These are phyloP conservation scores for Omphalotus olearius DNA, from an alignment of 1,284 basidiomycete genomes.

Conservation along the genomic window DNA sequence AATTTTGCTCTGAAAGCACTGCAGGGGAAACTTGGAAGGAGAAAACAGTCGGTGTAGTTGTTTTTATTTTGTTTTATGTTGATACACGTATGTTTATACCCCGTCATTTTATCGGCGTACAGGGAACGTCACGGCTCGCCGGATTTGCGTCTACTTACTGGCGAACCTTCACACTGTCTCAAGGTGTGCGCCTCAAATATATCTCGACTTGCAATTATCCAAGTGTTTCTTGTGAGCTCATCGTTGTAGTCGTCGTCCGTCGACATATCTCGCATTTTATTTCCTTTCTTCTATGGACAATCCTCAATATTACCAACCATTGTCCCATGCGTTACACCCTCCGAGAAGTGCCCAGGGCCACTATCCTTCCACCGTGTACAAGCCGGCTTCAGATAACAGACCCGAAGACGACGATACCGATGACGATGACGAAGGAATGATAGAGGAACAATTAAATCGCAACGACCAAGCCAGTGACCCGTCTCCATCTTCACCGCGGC, in stretches of 20 bases:
- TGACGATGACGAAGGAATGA: conserved; percentile 63
- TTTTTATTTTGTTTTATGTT: conserved; percentile 7
- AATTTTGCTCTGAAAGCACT: not conserved
- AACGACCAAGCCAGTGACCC: conserved; percentile 28
- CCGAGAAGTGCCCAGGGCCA: conserved; percentile 29
- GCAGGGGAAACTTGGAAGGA: not conserved
- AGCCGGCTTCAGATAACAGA: conserved; percentile 19
- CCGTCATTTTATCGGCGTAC: conserved; percentile 12
- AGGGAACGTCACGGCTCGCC: conserved; percentile 15
- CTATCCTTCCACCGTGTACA: conserved; percentile 27
- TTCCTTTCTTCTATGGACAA: conserved; percentile 50
- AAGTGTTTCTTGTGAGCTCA: not conserved
- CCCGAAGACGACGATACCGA: conserved; percentile 62
- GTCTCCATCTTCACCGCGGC: conserved; percentile 23
- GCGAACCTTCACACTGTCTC: too few relatives aligned
- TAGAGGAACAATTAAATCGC: conserved; percentile 59
- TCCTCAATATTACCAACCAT: conserved; percentile 72
- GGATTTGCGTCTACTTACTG: not conserved
- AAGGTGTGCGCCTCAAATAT: too few relatives aligned
- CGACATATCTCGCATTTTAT: not conserved
- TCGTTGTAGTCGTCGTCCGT: not conserved
- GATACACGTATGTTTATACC: conserved; percentile 12
- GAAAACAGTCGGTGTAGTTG: not conserved
- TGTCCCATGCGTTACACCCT: conserved; percentile 72
- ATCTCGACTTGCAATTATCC: not conserved